These are phyloP conservation scores for Dentipellis sp. DNA, from an alignment of 768 basidiomycete genomes.

Conservation along the genomic window DNA sequence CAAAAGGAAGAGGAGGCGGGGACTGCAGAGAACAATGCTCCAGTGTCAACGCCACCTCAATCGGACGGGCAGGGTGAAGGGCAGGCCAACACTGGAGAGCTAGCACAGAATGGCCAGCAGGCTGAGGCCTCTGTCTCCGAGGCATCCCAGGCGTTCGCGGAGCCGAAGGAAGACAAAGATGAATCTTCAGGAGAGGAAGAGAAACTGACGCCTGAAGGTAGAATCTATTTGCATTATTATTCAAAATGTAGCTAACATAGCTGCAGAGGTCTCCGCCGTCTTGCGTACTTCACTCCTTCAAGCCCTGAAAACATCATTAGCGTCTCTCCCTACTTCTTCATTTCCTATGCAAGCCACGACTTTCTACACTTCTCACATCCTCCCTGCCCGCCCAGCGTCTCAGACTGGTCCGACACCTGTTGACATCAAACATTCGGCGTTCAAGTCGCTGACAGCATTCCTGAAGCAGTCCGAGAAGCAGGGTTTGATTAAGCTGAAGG, in stretches of 20 bases:
- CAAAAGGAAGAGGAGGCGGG: conserved; percentile 2
- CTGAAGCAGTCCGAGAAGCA: conserved; percentile 72
- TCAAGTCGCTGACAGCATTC: conserved; percentile 78
- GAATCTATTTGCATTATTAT: neutral
- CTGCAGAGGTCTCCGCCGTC: conserved; percentile 43
- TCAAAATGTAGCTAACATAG: neutral
- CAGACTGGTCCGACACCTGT: conserved; percentile 33
- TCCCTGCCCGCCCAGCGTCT: conserved; percentile 74
- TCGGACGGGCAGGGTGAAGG: neutral
- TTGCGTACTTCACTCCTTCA: conserved; percentile 60
- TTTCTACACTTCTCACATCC: conserved; percentile 68
- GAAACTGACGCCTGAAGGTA: conserved; percentile 21
- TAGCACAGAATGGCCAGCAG: conserved; percentile 17
- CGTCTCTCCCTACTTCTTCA: conserved; percentile 35
- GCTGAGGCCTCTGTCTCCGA: too few species aligned
- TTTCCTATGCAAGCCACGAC: conserved; percentile 73
- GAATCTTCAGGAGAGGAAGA: conserved; percentile 5
- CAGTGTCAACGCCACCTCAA: too few species aligned
- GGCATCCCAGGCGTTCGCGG: neutral
- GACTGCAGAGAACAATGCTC: too few species aligned
- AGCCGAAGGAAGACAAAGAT: neutral
- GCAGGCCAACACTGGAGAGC: neutral
- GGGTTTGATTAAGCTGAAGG: conserved; percentile 62
- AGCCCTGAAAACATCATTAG: conserved; percentile 43
- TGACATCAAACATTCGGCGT: conserved; percentile 69